phyloP scores from a whole-genome alignment of 1,139 yeast genomes.

The Lizanozyma gosingica region DNA sequence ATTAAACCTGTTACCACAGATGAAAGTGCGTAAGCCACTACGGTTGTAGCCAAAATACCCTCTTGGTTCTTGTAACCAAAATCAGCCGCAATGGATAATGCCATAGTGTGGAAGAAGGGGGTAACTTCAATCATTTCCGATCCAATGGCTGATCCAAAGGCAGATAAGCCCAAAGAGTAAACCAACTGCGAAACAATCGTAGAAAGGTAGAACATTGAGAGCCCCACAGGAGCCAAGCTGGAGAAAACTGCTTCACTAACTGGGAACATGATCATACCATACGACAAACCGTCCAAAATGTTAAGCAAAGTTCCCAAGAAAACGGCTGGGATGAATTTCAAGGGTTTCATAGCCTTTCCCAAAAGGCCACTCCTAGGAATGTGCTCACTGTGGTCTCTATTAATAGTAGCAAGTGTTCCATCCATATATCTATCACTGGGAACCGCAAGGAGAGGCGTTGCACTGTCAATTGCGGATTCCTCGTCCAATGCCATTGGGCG shows the following conservation, averaged over 20 bases:
- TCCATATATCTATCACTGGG: not conserved
- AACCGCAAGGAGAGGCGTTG: not conserved
- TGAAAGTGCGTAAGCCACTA: conserved; percentile 75
- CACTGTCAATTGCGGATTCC: conserved; percentile 2
- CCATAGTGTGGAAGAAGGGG: conserved; percentile 96
- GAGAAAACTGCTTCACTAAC: conserved; percentile 72
- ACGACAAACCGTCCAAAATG: conserved; percentile 85
- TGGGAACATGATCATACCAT: conserved; percentile 97
- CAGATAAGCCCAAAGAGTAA: conserved; percentile 84
- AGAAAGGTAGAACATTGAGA: conserved; percentile 89
- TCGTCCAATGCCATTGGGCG: not conserved
- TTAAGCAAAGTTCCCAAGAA: conserved; percentile 76
- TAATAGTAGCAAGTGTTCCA: too few species aligned
- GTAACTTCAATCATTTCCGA: conserved; percentile 98
- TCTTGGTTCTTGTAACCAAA: conserved; percentile 46
- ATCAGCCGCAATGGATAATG: conserved; percentile 53
- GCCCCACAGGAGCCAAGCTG: conserved; percentile 75
- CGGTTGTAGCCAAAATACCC: conserved; percentile 75
- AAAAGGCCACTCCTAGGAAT: not conserved
- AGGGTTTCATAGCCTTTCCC: conserved; percentile 24
- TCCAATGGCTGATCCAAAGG: conserved; percentile 84
- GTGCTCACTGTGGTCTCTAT: too few species aligned
- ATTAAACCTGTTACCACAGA: conserved; percentile 81
- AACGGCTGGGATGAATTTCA: conserved; percentile 64
- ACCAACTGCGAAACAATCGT: conserved; percentile 82